Evolutionary conservation across 257 asterid species (phyloP).

Genomic region (Plantago elongata): DNA sequence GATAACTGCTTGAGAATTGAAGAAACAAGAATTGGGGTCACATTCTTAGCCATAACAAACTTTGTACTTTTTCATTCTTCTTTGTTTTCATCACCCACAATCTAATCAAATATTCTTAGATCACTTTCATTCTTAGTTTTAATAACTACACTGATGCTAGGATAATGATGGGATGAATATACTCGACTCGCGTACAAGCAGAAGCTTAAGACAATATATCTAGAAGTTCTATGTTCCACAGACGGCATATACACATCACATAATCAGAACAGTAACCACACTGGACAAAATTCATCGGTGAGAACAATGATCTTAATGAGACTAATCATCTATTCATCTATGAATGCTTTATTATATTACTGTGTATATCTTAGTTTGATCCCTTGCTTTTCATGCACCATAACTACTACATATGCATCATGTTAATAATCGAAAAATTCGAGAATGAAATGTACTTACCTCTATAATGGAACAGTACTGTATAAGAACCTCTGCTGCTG

Average conservation of each 20-base stretch:
- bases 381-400: background rate
- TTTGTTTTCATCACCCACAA: too few relatives aligned
- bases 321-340: too few relatives aligned
- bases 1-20: too few relatives aligned
- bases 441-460: conserved; percentile 1
- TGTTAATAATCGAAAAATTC: background rate
- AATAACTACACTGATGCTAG: background rate
- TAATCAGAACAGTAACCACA: background rate
- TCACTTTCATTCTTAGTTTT: too few relatives aligned
- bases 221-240: background rate
- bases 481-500: conserved; percentile 1
- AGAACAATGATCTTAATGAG: conserved; percentile 7
- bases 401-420: background rate
- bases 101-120: too few relatives aligned
- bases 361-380: too few relatives aligned
- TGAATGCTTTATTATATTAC: too few relatives aligned
- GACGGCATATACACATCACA: background rate
- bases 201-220: background rate
- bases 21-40: too few relatives aligned
- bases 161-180: background rate
- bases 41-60: too few relatives aligned
- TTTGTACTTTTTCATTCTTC: too few relatives aligned
- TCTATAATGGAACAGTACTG: background rate
- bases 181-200: background rate
- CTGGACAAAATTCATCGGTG: conserved; percentile 2